Percentiles rank a stretch among this genome's conserved stretches.
phyloP scores from a whole-genome alignment of 176 grass and related monocot genomes.

The Elaeis guineensis region DNA sequence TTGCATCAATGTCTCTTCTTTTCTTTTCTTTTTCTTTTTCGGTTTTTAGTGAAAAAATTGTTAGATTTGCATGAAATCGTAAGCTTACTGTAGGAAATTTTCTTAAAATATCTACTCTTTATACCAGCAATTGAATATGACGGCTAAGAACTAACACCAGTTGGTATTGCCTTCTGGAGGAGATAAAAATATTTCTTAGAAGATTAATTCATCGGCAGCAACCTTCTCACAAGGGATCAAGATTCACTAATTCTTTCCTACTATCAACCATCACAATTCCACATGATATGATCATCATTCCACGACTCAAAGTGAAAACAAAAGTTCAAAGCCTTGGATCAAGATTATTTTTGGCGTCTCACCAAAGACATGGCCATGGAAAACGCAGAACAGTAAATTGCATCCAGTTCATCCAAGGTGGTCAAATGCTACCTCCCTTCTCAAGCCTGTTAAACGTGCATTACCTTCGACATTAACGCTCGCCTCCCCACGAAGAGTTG shows the following conservation, averaged over 20 bases:
- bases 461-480: conserved; percentile 2
- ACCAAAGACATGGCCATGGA: neutral
- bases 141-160: no score
- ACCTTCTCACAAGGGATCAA: neutral
- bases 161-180: no score
- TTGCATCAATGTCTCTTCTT: no score
- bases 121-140: no score
- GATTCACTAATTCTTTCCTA: neutral
- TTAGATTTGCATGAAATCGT: no score
- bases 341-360: neutral
- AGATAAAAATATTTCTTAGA: no score
- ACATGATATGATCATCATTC: neutral
- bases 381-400: neutral
- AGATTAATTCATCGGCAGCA: no score
- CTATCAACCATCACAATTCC: neutral
- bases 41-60: no score
- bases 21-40: no score
- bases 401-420: neutral
- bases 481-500: conserved; percentile 42
- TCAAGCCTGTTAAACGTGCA: neutral
- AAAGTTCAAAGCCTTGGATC: neutral
- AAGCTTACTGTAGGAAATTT: no score
- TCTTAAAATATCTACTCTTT: no score
- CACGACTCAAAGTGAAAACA: neutral
- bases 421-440: neutral